phyloP scores from a whole-genome alignment of 2,329 filamentous ascomycete species.

The Botrytis cinerea region DNA sequence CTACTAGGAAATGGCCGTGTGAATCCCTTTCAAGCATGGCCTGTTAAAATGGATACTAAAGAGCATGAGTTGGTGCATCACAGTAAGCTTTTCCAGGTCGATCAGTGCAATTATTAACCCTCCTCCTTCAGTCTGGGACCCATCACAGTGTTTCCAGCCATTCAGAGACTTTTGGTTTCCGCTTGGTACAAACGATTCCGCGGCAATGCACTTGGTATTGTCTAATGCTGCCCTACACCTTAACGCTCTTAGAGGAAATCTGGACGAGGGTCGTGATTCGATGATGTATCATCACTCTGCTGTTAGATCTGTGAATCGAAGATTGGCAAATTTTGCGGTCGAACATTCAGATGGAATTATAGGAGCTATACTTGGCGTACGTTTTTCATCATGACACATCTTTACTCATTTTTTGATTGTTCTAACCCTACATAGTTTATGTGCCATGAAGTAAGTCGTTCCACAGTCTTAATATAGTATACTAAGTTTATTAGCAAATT shows the following conservation, averaged over 20 bases:
- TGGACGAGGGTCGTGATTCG: neutral
- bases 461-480: neutral
- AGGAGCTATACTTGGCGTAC: slow-evolving; percentile 14
- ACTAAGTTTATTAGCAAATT: neutral
- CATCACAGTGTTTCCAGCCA: neutral
- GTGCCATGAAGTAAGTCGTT: slow-evolving; percentile 18
- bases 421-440: slow-evolving; percentile 5
- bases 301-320: slow-evolving; percentile 10
- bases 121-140: neutral
- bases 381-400: neutral
- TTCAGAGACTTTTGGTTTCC: slow-evolving; percentile 18
- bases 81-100: neutral
- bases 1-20: neutral
- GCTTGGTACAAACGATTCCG: neutral
- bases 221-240: neutral
- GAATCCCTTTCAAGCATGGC: slow-evolving; percentile 10
- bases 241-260: neutral
- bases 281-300: neutral
- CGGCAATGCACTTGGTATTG: slow-evolving; percentile 2
- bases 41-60: neutral
- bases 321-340: neutral
- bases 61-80: slow-evolving; percentile 7
- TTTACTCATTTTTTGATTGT: neutral
- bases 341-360: neutral
- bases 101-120: neutral